Conservation (phyloP, 2,329 filamentous ascomycete species). For the Fusarium sp. region DNA sequence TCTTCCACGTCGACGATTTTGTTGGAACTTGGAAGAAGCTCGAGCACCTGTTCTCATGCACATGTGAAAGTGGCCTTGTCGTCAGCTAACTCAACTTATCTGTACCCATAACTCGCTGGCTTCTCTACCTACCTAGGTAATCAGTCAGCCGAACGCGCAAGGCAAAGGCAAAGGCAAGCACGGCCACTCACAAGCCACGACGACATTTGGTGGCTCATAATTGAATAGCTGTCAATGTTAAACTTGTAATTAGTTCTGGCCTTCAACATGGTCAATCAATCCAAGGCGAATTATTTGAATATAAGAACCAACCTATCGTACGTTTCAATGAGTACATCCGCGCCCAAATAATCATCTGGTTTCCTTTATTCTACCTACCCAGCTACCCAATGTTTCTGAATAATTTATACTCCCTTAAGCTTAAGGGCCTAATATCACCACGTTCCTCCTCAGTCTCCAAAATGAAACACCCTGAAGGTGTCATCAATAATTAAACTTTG, state of each 20-base stretch:
- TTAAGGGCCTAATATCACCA: background rate
- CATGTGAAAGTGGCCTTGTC: slow-evolving; percentile 52
- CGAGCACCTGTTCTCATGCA: slow-evolving; percentile 42
- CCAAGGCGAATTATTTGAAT: background rate
- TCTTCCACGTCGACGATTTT: slow-evolving; percentile 41
- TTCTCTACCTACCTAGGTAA: too few species aligned
- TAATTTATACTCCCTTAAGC: slow-evolving; percentile 5
- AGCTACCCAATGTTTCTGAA: slow-evolving; percentile 9
- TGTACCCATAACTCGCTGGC: background rate
- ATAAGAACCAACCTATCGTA: background rate
- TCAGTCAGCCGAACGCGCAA: slow-evolving; percentile 35
- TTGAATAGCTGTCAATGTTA: background rate
- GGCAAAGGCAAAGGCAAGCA: background rate
- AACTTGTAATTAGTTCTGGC: background rate
- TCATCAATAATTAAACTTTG: background rate
- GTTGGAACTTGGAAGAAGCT: slow-evolving; percentile 36
- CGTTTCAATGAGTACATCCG: background rate
- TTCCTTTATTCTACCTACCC: background rate
- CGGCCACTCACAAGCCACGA: slow-evolving; percentile 39
- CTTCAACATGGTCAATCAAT: background rate
- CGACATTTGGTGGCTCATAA: slow-evolving; percentile 12
- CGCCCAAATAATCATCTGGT: background rate
- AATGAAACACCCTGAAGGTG: background rate
- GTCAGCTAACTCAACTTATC: slow-evolving; percentile 39
- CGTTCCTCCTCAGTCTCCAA: slow-evolving; percentile 6